Percentiles rank a stretch among this genome's conserved stretches.
phyloP scores from a whole-genome alignment of 1,284 basidiomycete genomes.

The Peniophora sp. region DNA sequence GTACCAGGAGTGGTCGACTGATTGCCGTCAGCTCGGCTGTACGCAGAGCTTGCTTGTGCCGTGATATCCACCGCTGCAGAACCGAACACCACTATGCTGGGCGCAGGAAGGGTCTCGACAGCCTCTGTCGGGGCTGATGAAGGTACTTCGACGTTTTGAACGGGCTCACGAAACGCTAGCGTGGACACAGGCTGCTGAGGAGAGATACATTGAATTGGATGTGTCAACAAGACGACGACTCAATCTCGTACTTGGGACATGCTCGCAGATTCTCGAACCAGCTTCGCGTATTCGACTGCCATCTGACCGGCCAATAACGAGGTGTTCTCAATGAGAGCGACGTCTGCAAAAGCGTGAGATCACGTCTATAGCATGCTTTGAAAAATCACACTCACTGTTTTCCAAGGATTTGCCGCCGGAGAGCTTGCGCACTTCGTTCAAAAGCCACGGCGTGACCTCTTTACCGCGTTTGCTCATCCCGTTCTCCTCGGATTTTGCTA shows the following conservation, averaged over 20 bases:
- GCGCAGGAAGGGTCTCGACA: conserved; percentile 27
- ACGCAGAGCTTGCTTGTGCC: conserved; percentile 33
- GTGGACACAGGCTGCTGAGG: background rate
- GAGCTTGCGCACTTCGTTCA: conserved; percentile 79
- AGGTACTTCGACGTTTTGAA: background rate
- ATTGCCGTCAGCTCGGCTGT: conserved; percentile 23
- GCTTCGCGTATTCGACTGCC: conserved; percentile 68
- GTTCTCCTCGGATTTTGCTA: conserved; percentile 75
- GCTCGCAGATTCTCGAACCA: conserved; percentile 20
- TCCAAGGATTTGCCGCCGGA: conserved; percentile 69
- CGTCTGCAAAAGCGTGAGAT: conserved; percentile 40
- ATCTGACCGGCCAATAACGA: conserved; percentile 77
- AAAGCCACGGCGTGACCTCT: conserved; percentile 92
- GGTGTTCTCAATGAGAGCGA: conserved; percentile 91
- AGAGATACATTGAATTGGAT: background rate
- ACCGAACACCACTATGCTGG: conserved; percentile 53
- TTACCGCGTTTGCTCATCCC: conserved; percentile 83
- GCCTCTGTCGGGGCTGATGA: background rate
- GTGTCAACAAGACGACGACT: too few species aligned
- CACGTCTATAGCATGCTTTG: background rate
- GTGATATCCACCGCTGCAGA: conserved; percentile 85
- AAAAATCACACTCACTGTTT: conserved; percentile 44
- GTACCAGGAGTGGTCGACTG: conserved; percentile 79
- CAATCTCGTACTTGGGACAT: too few species aligned
- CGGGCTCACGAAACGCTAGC: background rate